Evolutionary conservation across 768 basidiomycete species (phyloP).

Genomic region (Podaxis rugospora): DNA sequence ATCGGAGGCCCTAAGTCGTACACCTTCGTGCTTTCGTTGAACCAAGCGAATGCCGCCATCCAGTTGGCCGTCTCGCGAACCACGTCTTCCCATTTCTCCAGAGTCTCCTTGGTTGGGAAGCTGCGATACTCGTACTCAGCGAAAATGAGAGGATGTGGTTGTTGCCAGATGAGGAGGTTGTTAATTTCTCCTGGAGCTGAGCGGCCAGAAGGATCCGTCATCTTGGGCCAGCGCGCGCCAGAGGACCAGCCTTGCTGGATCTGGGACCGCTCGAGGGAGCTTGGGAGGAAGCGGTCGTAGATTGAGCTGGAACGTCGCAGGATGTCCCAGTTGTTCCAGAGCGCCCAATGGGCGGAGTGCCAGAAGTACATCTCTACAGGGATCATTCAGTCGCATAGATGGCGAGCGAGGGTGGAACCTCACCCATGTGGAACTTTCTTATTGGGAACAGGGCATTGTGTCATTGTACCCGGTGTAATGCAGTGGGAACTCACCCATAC

Average conservation of each 20-base stretch:
- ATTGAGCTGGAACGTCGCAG: conserved; percentile 39
- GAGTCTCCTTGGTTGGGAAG: conserved; percentile 30
- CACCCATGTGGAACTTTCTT: conserved; percentile 59
- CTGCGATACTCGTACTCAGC: conserved; percentile 54
- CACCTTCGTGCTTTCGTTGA: conserved; percentile 38
- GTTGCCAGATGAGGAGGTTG: conserved; percentile 60
- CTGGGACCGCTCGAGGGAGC: conserved; percentile 43
- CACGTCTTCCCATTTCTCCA: conserved; percentile 49
- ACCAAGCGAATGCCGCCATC: conserved; percentile 56
- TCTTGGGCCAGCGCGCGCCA: conserved; percentile 63
- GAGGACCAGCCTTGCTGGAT: conserved; percentile 46
- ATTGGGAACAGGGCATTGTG: not conserved
- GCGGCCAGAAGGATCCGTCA: conserved; percentile 57
- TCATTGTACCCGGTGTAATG: not conserved
- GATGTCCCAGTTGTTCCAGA: conserved; percentile 58
- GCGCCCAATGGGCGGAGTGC: conserved; percentile 56
- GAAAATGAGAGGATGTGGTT: conserved; percentile 55
- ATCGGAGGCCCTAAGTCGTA: conserved; percentile 60
- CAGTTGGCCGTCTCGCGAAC: conserved; percentile 52
- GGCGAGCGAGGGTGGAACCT: not conserved
- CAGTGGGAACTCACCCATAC: conserved; percentile 30
- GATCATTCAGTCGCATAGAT: not conserved
- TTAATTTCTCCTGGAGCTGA: conserved; percentile 59
- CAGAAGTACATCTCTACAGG: conserved; percentile 49
- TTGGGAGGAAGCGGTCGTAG: conserved; percentile 44